Evolutionary conservation across 495 filamentous ascomycete genomes (phyloP).

Genomic region (Massariosphaeria phaeospora): DNA sequence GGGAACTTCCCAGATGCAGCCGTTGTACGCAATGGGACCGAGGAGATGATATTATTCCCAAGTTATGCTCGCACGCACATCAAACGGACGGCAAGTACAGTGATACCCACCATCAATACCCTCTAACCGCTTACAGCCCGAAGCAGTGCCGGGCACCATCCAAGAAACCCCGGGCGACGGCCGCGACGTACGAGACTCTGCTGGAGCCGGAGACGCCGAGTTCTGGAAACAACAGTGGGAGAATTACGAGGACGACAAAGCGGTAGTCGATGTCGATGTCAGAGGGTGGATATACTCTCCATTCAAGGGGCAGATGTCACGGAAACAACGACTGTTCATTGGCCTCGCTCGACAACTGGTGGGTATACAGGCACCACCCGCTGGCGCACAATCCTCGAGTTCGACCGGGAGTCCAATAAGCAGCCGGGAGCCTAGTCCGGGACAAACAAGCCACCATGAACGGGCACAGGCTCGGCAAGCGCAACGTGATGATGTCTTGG

Average conservation of each 20-base stretch:
- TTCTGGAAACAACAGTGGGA: slow-evolving; percentile 69
- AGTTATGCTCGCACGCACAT: slow-evolving; percentile 74
- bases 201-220: slow-evolving; percentile 50
- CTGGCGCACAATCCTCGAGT: slow-evolving; percentile 32
- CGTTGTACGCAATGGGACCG: slow-evolving; percentile 70
- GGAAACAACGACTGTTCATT: slow-evolving; percentile 80
- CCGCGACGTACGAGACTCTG: slow-evolving; percentile 39
- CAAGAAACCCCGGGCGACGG: slow-evolving; percentile 38
- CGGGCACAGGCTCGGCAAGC: slow-evolving; percentile 36
- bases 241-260: slow-evolving; percentile 65
- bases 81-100: slow-evolving; percentile 40
- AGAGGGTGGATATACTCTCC: slow-evolving; percentile 91
- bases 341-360: slow-evolving; percentile 78
- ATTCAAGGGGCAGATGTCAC: slow-evolving; percentile 75
- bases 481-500: slow-evolving; percentile 56
- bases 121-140: slow-evolving; percentile 17
- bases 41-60: slow-evolving; percentile 92
- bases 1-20: slow-evolving; percentile 76
- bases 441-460: slow-evolving; percentile 31
- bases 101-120: neutral
- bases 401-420: slow-evolving; percentile 31
- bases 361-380: slow-evolving; percentile 68
- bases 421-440: slow-evolving; percentile 42
- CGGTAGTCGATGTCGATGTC: slow-evolving; percentile 87
- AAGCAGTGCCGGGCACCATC: slow-evolving; percentile 39